phyloP scores from a whole-genome alignment of 108 stramenopile species.

The Cyclotella cryptica region DNA sequence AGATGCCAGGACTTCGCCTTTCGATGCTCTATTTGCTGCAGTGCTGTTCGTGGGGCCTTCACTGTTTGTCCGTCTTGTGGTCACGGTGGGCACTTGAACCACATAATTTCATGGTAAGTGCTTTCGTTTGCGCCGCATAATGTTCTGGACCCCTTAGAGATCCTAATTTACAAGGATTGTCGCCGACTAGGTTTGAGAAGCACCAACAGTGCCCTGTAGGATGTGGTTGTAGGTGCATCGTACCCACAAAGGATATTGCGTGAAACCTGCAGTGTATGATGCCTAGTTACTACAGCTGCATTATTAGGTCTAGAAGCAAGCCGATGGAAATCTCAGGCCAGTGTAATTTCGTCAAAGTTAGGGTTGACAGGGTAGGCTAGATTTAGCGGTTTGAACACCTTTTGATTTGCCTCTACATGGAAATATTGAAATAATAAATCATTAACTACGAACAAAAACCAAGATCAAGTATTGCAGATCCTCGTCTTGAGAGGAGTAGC shows the following conservation, averaged over 20 bases:
- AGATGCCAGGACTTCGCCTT: constrained; percentile 72
- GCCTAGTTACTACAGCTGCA: neutral
- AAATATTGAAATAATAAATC: no score
- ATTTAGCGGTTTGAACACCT: no score
- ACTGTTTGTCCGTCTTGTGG: constrained; percentile 66
- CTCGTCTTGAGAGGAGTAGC: no score
- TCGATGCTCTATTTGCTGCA: constrained; percentile 78
- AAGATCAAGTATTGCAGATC: no score
- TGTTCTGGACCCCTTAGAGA: no score
- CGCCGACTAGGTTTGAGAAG: constrained; percentile 49
- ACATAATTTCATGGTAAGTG: constrained; percentile 64
- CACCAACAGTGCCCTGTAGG: constrained; percentile 75
- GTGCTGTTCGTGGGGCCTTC: constrained; percentile 74
- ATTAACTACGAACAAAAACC: no score
- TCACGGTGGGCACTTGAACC: constrained; percentile 72
- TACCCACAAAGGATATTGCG: constrained; percentile 1
- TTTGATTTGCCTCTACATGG: no score
- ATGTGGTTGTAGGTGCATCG: constrained; percentile 79
- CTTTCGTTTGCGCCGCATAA: no score
- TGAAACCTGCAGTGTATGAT: neutral
- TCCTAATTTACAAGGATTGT: no score
- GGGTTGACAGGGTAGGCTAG: no score
- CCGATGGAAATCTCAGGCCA: no score
- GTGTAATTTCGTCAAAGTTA: no score
- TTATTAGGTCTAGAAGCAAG: neutral